Evolutionary conservation across 75 land plant species (phyloP).

Genomic region (Pinus taeda): DNA sequence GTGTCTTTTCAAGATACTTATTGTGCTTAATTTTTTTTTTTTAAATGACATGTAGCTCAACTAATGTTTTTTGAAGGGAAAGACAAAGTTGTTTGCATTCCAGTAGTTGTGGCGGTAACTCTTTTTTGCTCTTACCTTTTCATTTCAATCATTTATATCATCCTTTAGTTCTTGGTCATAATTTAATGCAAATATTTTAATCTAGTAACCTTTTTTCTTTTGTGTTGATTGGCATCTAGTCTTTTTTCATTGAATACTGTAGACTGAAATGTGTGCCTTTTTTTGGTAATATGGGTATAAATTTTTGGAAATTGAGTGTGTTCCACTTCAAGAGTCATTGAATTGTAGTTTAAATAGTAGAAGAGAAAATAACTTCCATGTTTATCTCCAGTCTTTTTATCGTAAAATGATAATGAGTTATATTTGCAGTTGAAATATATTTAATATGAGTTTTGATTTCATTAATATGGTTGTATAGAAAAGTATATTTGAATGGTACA

Average conservation of each 20-base stretch:
- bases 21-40: background rate
- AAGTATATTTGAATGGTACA: background rate
- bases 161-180: background rate
- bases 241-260: no score
- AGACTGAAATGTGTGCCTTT: no score
- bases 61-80: slow-evolving; percentile 52
- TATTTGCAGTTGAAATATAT: slow-evolving; percentile 13
- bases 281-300: no score
- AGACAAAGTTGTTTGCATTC: slow-evolving; percentile 63
- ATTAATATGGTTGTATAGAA: slow-evolving; percentile 11
- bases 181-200: no score
- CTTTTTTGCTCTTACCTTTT: background rate
- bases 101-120: slow-evolving; percentile 93
- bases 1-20: background rate
- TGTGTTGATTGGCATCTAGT: no score
- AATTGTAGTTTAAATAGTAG: no score
- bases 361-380: background rate
- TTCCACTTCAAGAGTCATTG: no score
- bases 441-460: background rate
- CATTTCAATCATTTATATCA: background rate
- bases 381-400: background rate
- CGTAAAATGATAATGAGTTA: background rate
- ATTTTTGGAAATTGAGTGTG: no score
- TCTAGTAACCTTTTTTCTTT: no score
- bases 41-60: slow-evolving; percentile 62